A percentile compares a stretch with the other conserved stretches of the same genome.
Conservation (phyloP, 306 rosid species). For the Cucurbita maxima region DNA sequence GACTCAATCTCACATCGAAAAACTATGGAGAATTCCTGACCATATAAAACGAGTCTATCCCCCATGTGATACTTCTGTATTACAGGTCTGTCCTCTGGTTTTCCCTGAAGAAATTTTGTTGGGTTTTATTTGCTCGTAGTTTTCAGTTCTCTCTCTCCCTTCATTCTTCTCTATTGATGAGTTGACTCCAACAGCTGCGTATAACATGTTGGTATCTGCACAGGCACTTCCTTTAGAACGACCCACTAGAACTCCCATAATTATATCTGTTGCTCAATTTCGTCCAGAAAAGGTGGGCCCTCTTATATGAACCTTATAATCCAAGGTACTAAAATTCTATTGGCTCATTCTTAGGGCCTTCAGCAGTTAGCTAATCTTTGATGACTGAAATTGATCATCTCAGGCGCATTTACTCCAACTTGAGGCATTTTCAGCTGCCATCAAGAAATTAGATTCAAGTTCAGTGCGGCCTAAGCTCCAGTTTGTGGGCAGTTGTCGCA, state of each 20-base stretch:
- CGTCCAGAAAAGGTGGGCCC: conserved; percentile 92
- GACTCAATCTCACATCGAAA: conserved; percentile 73
- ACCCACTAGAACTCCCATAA: conserved; percentile 27
- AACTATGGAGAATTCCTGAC: conserved; percentile 62
- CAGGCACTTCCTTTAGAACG: conserved; percentile 86
- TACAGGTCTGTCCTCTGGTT: conserved; percentile 43
- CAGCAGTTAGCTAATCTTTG: conserved; percentile 13
- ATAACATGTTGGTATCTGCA: neutral
- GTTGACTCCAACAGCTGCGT: neutral
- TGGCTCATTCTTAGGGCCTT: conserved; percentile 28
- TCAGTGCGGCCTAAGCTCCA: conserved; percentile 63
- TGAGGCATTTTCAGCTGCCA: conserved; percentile 74
- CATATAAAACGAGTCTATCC: conserved; percentile 77
- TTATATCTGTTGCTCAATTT: conserved; percentile 92
- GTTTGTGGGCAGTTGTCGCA: conserved; percentile 92
- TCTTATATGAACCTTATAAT: conserved; percentile 30
- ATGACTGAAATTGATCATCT: conserved; percentile 13
- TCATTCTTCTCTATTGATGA: neutral
- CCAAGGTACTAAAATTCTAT: conserved; percentile 24
- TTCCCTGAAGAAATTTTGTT: conserved; percentile 4
- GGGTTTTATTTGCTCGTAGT: neutral
- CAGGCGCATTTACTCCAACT: conserved; percentile 93
- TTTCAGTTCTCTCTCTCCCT: neutral
- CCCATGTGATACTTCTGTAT: conserved; percentile 87
- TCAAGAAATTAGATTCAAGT: conserved; percentile 39